Evolutionary conservation across 768 basidiomycete species (phyloP).

Genomic region (Mycena chlorophos): DNA sequence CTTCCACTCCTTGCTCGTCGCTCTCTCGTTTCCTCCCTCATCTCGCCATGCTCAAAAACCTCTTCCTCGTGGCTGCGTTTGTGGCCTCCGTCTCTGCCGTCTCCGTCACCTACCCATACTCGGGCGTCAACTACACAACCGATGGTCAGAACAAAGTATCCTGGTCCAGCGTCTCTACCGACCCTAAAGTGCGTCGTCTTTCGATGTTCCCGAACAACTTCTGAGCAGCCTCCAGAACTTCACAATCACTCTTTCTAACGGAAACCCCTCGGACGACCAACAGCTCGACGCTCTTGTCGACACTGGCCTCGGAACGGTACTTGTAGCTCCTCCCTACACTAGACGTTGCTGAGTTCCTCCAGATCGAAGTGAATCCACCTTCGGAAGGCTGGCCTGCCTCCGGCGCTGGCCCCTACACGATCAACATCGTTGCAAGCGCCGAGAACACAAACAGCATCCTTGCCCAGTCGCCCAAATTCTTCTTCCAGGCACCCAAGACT

Average conservation of each 20-base stretch:
- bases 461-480: conserved; percentile 72
- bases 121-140: conserved; percentile 55
- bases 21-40: conserved; percentile 13
- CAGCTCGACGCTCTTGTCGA: conserved; percentile 58
- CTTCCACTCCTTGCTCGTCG: conserved; percentile 20
- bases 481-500: conserved; percentile 32
- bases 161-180: conserved; percentile 70
- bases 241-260: conserved; percentile 31
- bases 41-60: conserved; percentile 43
- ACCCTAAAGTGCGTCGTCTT: conserved; percentile 47
- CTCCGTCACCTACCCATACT: conserved; percentile 53
- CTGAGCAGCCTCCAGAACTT: not conserved
- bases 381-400: conserved; percentile 68
- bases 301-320: conserved; percentile 37
- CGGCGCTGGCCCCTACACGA: conserved; percentile 48
- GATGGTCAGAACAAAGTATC: conserved; percentile 50
- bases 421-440: conserved; percentile 65
- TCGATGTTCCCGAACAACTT: not conserved
- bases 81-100: conserved; percentile 61
- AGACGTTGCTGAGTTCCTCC: not conserved
- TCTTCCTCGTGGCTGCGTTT: conserved; percentile 47
- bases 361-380: conserved; percentile 50
- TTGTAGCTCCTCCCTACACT: not conserved
- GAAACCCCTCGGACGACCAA: conserved; percentile 36
- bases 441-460: conserved; percentile 52